Base-by-base conservation (phyloP, 2,329 filamentous ascomycete genomes). In the Epichloe bromicola region DNA sequence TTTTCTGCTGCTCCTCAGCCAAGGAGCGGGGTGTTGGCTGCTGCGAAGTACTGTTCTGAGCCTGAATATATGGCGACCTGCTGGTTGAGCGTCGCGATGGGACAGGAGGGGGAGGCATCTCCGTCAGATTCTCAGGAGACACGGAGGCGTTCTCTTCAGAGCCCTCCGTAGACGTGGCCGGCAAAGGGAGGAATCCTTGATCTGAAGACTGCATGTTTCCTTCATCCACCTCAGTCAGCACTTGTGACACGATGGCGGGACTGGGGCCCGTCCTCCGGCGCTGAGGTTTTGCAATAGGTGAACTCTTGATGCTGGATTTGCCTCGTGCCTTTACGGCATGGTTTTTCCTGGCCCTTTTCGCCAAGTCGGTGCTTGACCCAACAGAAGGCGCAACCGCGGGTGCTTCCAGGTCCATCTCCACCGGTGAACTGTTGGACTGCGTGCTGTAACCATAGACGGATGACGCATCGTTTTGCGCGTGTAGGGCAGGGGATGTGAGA, bases 401-500 rank as follows among this genome's bases (percentile, higher is more conserved):
- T 12, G 67, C 67, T 50, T 79, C 76, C 2, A 77, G 64, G 15
- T 79, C 75, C 72, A 79, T 75, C 30, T 82, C 79, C 54, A 70
- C 74, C 54, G 69, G 82, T 55, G 75, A 82, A 65, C 70, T 80
- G 48, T 65, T 72, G 57, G 66, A 66, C 38, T 67, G 66, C 10
- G 63, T 71, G 61, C 66, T 71, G 52, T 70, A 65, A 48, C 79
- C 69, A 54, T 75, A 74, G 48, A 67, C 59, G 4, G 70, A 65
- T 15, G 65, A 64, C 26, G 69, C 61, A 50, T 82, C 78, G 54
- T 72, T 79, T 63, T 89, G 85, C 1, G 86, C 85, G 64, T 86
- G 83, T 17, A 93, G 71, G 3, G 86, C 86, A 1, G 87, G 87
- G 15, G 87, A 93, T 5, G 85, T 89, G 46, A 93, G 73, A 10